Evolutionary conservation across 331 rosid genomes (phyloP).

Genomic region (Spiraea crenata): DNA sequence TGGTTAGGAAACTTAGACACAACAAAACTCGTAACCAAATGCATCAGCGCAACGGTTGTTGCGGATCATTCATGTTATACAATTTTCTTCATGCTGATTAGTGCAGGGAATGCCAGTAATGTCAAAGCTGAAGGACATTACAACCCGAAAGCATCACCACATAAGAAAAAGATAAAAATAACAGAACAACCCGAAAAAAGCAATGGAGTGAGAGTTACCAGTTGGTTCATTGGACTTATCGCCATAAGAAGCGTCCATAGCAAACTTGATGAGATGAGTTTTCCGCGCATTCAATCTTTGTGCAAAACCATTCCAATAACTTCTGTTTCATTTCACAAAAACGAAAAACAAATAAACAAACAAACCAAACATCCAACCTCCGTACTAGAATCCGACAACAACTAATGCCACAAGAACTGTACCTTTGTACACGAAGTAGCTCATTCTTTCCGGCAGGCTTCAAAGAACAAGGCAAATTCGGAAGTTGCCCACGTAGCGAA

Average conservation of each 20-base stretch:
- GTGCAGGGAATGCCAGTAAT: background rate
- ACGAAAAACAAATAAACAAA: background rate
- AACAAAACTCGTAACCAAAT: background rate
- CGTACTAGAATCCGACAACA: constrained; percentile 17
- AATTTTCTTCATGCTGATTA: background rate
- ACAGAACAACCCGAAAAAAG: background rate
- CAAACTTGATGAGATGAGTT: constrained; percentile 48
- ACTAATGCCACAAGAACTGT: constrained; percentile 10
- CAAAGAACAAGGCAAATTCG: constrained; percentile 27
- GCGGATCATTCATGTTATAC: background rate
- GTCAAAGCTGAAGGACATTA: background rate
- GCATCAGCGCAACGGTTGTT: background rate
- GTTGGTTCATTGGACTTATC: constrained; percentile 62
- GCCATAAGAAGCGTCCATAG: constrained; percentile 82
- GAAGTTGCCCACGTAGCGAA: constrained; percentile 24
- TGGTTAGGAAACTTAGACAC: background rate
- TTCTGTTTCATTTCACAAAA: constrained; percentile 28
- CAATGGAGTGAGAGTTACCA: constrained; percentile 47
- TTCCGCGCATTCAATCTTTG: constrained; percentile 28
- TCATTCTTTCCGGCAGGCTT: constrained; percentile 26
- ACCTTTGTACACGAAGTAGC: constrained; percentile 58
- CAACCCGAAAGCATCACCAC: background rate
- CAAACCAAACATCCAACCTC: constrained; percentile 10
- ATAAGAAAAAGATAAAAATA: background rate
- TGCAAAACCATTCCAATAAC: constrained; percentile 33